These are phyloP conservation scores for Aspergillus fructus DNA, from an alignment of 2,329 filamentous ascomycete species.

Conservation along the genomic window DNA sequence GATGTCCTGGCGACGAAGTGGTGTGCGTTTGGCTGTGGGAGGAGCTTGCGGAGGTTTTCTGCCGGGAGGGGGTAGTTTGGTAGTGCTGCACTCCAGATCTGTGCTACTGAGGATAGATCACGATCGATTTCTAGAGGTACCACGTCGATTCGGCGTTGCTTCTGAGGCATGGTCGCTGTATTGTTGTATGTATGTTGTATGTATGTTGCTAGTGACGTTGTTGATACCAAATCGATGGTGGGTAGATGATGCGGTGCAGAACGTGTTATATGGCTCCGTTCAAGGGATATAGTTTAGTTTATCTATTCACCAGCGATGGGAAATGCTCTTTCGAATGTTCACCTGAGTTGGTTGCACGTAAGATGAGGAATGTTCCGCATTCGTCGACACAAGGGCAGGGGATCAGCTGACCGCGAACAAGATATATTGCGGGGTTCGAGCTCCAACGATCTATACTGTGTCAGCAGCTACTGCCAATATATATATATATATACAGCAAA, in stretches of 20 bases:
- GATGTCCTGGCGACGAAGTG: conserved; percentile 36
- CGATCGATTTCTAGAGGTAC: conserved; percentile 19
- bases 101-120: conserved; percentile 31
- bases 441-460: neutral
- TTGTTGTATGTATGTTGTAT: neutral
- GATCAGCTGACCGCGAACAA: neutral
- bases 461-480: neutral
- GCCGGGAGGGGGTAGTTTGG: conserved; percentile 35
- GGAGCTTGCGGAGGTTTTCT: conserved; percentile 26
- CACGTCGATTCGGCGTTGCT: neutral
- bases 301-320: too few species aligned
- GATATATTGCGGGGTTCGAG: too few species aligned
- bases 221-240: too few species aligned
- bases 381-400: neutral
- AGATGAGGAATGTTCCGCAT: neutral
- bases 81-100: conserved; percentile 38
- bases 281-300: too few species aligned
- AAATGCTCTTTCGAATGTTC: too few species aligned
- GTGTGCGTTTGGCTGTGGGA: conserved; percentile 27
- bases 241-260: too few species aligned
- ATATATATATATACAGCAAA: neutral
- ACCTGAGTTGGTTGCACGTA: too few species aligned
- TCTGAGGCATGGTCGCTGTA: neutral
- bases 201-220: neutral
- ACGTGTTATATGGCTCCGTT: neutral